Conservation (phyloP, 176 grass and related monocot species). For the Pontederia paniculata region DNA sequence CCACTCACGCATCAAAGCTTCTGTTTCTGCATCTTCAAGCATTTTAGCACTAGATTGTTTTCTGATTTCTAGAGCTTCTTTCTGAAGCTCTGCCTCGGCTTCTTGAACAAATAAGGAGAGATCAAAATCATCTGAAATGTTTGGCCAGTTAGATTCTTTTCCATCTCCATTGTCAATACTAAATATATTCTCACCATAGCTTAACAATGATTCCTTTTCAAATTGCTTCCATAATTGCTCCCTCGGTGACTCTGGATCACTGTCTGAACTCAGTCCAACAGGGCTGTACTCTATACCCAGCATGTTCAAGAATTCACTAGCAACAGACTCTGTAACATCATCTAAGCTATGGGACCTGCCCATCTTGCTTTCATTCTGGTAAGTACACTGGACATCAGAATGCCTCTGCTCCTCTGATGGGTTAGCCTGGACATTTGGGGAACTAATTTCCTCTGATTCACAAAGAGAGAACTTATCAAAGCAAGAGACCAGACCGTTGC, state of each 20-base stretch:
- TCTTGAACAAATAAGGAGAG: slow-evolving; percentile 53
- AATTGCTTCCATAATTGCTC: slow-evolving; percentile 79
- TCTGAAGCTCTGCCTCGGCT: slow-evolving; percentile 61
- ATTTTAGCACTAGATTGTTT: slow-evolving; percentile 46
- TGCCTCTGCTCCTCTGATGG: slow-evolving; percentile 34
- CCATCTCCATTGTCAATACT: slow-evolving; percentile 40
- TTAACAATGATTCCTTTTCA: slow-evolving; percentile 74
- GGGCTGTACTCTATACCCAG: slow-evolving; percentile 61
- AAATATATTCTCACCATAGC: slow-evolving; percentile 46
- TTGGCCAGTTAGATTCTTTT: slow-evolving; percentile 24
- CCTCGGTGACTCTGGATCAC: slow-evolving; percentile 62
- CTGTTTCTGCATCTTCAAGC: slow-evolving; percentile 75
- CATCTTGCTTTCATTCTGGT: slow-evolving; percentile 34
- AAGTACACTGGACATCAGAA: slow-evolving; percentile 20
- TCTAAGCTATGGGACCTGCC: slow-evolving; percentile 58
- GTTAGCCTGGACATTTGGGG: slow-evolving; percentile 34
- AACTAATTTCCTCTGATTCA: slow-evolving; percentile 40
- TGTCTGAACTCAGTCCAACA: slow-evolving; percentile 48
- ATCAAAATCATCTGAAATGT: slow-evolving; percentile 46
- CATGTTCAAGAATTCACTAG: slow-evolving; percentile 83
- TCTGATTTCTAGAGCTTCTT: slow-evolving; percentile 22
- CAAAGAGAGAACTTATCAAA: slow-evolving; percentile 39
- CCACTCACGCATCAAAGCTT: slow-evolving; percentile 81
- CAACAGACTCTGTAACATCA: slow-evolving; percentile 49
- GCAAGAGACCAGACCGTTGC: slow-evolving; percentile 39